A percentile compares a stretch with the other conserved stretches of the same genome.
Conservation (phyloP, 2,329 filamentous ascomycete species). For the Elsinoe perseae region DNA sequence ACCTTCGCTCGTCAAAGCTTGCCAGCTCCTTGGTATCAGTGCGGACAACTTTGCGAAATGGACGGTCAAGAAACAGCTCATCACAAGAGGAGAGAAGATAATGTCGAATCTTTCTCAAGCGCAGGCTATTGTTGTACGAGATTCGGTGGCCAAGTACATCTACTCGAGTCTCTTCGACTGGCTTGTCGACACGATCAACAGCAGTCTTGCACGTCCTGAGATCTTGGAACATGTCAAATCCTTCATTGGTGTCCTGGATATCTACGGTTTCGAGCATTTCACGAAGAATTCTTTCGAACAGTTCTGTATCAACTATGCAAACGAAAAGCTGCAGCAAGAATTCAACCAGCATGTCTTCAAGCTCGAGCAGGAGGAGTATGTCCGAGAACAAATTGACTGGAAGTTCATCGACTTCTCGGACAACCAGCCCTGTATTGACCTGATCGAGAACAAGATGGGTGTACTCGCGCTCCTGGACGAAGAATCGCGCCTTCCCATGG, state of each 20-base stretch:
- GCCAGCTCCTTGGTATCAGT: conserved; percentile 79
- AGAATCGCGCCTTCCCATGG: conserved; percentile 93
- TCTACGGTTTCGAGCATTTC: conserved; percentile 98
- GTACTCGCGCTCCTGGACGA: conserved; percentile 89
- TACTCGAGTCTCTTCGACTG: conserved; percentile 98
- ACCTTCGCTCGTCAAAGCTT: conserved; percentile 72
- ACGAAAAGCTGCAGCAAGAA: conserved; percentile 97
- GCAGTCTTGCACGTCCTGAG: conserved; percentile 78
- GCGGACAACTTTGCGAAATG: conserved; percentile 83
- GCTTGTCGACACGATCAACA: conserved; percentile 96
- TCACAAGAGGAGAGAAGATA: conserved; percentile 95
- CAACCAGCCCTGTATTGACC: conserved; percentile 96
- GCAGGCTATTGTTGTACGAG: conserved; percentile 86
- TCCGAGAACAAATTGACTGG: conserved; percentile 95
- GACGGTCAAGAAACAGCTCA: conserved; percentile 97
- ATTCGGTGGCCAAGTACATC: conserved; percentile 97
- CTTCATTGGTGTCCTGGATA: conserved; percentile 98
- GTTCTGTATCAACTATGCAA: conserved; percentile 99
- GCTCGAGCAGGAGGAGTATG: conserved; percentile 95
- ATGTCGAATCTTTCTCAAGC: conserved; percentile 90
- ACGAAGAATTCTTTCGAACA: conserved; percentile 99
- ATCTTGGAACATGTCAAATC: conserved; percentile 73
- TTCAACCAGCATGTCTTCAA: conserved; percentile 99
- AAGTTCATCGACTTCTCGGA: conserved; percentile 99
- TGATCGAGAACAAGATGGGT: conserved; percentile 91